Conservation (phyloP, 257 asterid genomes). For the Solanum phureja region DNA sequence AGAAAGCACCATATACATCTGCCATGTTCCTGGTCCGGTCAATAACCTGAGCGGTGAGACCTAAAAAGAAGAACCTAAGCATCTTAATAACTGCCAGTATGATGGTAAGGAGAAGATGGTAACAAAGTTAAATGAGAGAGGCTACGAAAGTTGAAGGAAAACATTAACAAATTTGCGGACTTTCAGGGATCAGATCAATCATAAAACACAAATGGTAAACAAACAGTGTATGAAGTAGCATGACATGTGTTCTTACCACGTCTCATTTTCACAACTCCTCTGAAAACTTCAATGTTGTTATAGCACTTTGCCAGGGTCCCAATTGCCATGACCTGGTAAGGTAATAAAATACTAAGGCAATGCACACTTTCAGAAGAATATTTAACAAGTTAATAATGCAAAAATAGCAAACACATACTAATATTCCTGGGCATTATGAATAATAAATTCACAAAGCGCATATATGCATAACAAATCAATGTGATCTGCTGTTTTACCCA, state of each 20-base stretch:
- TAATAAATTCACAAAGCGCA: neutral
- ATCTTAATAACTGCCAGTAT: neutral
- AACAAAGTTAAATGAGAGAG: neutral
- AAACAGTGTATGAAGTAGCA: neutral
- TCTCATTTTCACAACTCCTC: conserved; percentile 94
- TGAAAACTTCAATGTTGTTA: conserved; percentile 78
- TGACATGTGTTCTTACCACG: conserved; percentile 54
- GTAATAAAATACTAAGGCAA: neutral
- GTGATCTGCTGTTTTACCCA: neutral
- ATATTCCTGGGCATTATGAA: neutral
- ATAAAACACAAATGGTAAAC: neutral
- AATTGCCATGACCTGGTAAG: conserved; percentile 82
- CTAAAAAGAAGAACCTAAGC: conserved; percentile 23
- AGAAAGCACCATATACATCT: conserved; percentile 91
- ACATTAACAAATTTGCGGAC: neutral
- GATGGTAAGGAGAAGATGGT: neutral
- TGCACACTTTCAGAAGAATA: neutral
- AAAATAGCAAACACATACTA: neutral
- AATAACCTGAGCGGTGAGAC: conserved; percentile 83
- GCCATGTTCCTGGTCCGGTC: conserved; percentile 62
- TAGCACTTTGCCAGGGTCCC: conserved; percentile 96
- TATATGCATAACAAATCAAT: neutral
- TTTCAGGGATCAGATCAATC: neutral
- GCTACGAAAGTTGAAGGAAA: neutral
- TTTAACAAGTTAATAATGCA: neutral